A percentile compares a stretch with the other conserved stretches of the same genome.
These are phyloP conservation scores for Komagataella kurtzmanii DNA, from an alignment of 805 yeast genomes.

Conservation along the genomic window DNA sequence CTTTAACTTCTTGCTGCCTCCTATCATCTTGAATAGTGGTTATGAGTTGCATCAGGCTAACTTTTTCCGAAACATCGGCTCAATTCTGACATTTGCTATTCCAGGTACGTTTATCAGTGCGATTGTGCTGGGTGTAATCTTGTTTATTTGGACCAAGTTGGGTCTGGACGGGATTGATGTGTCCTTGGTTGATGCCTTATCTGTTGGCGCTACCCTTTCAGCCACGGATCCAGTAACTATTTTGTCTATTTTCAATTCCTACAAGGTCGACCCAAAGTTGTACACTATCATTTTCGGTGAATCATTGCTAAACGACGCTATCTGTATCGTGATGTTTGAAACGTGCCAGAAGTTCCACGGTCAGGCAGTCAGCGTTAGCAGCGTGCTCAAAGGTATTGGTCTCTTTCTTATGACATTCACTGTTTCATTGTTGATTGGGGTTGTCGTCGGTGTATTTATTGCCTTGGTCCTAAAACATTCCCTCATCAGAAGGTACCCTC, in stretches of 20 bases:
- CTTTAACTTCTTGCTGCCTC: constrained; percentile 88
- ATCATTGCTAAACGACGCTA: constrained; percentile 90
- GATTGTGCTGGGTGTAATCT: constrained; percentile 74
- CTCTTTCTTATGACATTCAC: constrained; percentile 88
- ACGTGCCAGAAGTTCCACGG: constrained; percentile 96
- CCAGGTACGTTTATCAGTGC: constrained; percentile 95
- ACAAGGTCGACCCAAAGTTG: constrained; percentile 94
- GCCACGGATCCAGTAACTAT: constrained; percentile 99
- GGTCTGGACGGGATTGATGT: constrained; percentile 82
- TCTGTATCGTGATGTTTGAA: constrained; percentile 97
- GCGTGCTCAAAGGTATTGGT: constrained; percentile 89
- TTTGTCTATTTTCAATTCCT: constrained; percentile 89
- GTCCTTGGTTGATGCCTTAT: constrained; percentile 93
- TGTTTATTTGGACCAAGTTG: constrained; percentile 81
- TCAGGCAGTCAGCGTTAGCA: constrained; percentile 55
- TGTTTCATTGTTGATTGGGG: constrained; percentile 81
- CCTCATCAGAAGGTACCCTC: constrained; percentile 89
- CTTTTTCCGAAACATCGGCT: constrained; percentile 83
- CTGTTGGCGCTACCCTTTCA: constrained; percentile 94
- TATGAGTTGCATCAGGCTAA: constrained; percentile 94
- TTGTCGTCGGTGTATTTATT: constrained; percentile 74
- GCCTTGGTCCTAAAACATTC: constrained; percentile 88
- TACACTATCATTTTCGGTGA: constrained; percentile 97
- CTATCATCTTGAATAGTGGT: constrained; percentile 91
- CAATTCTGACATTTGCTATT: constrained; percentile 87